phyloP scores from a whole-genome alignment of 2,329 filamentous ascomycete species.

The Monilinia vaccinii-corymbosi region DNA sequence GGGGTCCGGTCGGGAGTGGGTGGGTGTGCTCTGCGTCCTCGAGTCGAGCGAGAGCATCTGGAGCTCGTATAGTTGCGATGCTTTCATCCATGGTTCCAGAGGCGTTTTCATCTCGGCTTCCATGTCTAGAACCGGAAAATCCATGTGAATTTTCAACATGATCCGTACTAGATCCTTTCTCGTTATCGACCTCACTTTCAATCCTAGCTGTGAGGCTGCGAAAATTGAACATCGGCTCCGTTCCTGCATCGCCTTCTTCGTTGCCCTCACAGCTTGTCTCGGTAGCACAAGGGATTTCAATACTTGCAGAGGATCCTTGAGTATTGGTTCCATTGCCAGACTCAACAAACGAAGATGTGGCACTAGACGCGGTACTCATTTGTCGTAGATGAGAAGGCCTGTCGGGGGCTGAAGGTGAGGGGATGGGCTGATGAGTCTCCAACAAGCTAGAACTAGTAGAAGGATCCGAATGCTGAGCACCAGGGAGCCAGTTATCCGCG shows the following conservation, averaged over 20 bases:
- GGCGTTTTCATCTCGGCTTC: constrained; percentile 7
- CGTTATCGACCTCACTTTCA: constrained; percentile 46
- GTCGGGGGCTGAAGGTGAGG: constrained; percentile 40
- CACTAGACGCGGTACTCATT: constrained; percentile 79
- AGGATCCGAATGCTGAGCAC: constrained; percentile 20
- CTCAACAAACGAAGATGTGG: constrained; percentile 67
- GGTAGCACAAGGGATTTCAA: constrained; percentile 44
- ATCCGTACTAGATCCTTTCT: constrained; percentile 19
- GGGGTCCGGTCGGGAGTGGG: not conserved
- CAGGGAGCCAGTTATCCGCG: constrained; percentile 16
- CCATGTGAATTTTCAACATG: constrained; percentile 24
- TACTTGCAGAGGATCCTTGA: constrained; percentile 35
- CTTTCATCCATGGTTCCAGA: constrained; percentile 20
- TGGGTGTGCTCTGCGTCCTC: not conserved
- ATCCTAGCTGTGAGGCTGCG: constrained; percentile 79
- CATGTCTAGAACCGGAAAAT: constrained; percentile 14
- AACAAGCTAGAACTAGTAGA: constrained; percentile 14
- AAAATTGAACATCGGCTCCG: constrained; percentile 87
- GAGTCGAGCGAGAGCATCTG: not conserved
- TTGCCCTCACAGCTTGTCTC: constrained; percentile 40
- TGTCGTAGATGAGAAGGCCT: constrained; percentile 67
- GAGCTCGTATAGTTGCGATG: constrained; percentile 22
- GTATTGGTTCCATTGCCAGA: constrained; percentile 37
- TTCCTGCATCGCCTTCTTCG: constrained; percentile 42
- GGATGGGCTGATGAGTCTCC: constrained; percentile 37